Evolutionary conservation across 2,329 filamentous ascomycete genomes (phyloP), one percentile per base, ranked within the genome.

Genomic region (Aureobasidium melanogenum): DNA sequence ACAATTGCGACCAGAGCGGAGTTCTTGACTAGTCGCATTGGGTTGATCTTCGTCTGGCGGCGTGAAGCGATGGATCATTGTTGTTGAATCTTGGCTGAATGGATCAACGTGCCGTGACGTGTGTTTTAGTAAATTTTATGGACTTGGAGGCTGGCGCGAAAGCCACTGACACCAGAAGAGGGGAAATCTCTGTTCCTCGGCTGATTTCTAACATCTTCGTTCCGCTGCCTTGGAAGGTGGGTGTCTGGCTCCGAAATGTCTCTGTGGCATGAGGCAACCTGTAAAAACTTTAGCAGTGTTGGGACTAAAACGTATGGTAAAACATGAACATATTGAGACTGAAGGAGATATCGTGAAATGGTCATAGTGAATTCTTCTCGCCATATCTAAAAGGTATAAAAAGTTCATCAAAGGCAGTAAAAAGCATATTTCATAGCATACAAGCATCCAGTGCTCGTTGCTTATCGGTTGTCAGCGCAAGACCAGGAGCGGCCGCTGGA

Each of bases 391-490:
- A 51, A 55, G 38, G 52, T 56, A 56, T 56, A 56, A 32, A 24
- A 46, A 36, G n/a, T 44, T 57, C 54, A 57, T 57, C 34, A 44
- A 44, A 46, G 14, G 6, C 12, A 34, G 28, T 24, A 32, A 57
- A 57, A 34, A 46, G 41, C n/a, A 57, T 12, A 46, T 3, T 46
- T 57, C 54, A 36, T 57, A 57, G 54, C 54, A 57, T 57, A 57
- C 54, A 46, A 46, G 41, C 54, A 57, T 46, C 54, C 41, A 46
- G 39, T 57, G 54, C 54, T 46, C 30, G 54, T 46, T 26, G 54
- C 51, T 55, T 43, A 58, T 17, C 46, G 48, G 50, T 61, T 61
- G 43, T 61, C 59, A 26, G 59, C 59, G 51, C 59, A 61, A 50
- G 59, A 61, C 59, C 59, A 61, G 17, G 50, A 19, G 22, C n/a